Evolutionary conservation across 805 yeast genomes (phyloP).

Genomic region (Wickerhamomyces silvicola): DNA sequence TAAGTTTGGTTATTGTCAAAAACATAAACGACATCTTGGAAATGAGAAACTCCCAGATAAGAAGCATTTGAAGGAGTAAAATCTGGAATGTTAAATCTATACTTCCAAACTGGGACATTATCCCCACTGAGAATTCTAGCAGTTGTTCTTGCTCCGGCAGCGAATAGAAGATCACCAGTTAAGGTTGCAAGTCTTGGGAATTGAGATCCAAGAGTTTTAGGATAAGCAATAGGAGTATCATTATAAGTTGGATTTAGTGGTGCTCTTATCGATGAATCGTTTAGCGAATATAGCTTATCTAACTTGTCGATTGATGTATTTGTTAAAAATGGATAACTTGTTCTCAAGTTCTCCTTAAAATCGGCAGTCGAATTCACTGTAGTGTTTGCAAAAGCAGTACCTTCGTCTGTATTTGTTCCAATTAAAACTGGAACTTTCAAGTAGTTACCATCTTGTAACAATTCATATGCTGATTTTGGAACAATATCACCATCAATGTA

Average conservation of each 20-base stretch:
- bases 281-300: no score
- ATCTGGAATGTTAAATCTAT: slow-evolving; percentile 7
- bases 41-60: slow-evolving; percentile 4
- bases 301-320: slow-evolving; percentile 6
- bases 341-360: not conserved
- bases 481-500: slow-evolving; percentile 13
- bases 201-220: slow-evolving; percentile 1
- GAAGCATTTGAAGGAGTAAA: not conserved
- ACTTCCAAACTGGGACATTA: slow-evolving; percentile 5
- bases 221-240: slow-evolving; percentile 2
- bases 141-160: slow-evolving; percentile 9
- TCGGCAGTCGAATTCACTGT: slow-evolving; percentile 3
- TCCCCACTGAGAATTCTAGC: slow-evolving; percentile 3
- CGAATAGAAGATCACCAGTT: slow-evolving; percentile 8
- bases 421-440: slow-evolving; percentile 17
- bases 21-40: slow-evolving; percentile 7
- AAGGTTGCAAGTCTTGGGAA: slow-evolving; percentile 3
- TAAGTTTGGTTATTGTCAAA: slow-evolving; percentile 4
- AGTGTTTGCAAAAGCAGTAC: slow-evolving; percentile 6
- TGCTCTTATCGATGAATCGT: no score
- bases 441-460: slow-evolving; percentile 7
- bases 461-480: slow-evolving; percentile 9
- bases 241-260: slow-evolving; percentile 12
- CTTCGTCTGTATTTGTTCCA: slow-evolving; percentile 20
- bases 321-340: slow-evolving; percentile 4